Evolutionary conservation across 768 basidiomycete genomes (phyloP), one percentile per base, ranked within the genome.

Genomic region (Boletus reticulatus): DNA sequence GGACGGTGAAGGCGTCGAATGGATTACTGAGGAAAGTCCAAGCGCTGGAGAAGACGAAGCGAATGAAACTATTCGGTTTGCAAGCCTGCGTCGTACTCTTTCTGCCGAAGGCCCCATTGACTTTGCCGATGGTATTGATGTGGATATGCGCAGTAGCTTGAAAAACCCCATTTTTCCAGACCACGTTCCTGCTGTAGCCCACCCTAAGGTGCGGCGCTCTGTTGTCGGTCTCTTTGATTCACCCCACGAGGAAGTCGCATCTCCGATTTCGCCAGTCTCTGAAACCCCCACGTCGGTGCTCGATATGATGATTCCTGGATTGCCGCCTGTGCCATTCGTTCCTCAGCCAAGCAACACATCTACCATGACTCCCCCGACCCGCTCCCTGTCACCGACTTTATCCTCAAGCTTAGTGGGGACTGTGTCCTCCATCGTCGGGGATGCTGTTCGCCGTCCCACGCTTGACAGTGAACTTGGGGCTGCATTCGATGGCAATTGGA

Each of bases 161-260:
- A 62, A 44, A 34, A 53, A 53, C 1, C 41, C 58, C 24, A 20
- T 52, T 44, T 48, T 56, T 39, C 48, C 54, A 3, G 68, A 63
- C 37, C 59, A 55, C 31, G 50, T 57, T 38, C 68, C 70, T n/a
- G 27, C 52, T 20, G 22, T 56, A 20, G 38, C 61, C 39, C 57
- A 67, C 46, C 61, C 71, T 39, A 76, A 71, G 55, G 48, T 73
- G 8, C 70, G 79, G 37, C 85, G 81, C 57, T 82, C 81, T 12
- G 81, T 88, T 24, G 76, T 87, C 34, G 85, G 85, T 13, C 71
- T 88, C 8, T 89, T 89, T 59, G 81, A 84, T 62, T 58, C 64
- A 9, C 63, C 70, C 41, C 57, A 61, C 20, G 55, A 62, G 20
- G 56, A 41, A 34, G 44, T 43, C 4, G 11, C 17, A 29, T 55